Conservation (phyloP, 1,284 basidiomycete species). For the Rhodotorula sp. region DNA sequence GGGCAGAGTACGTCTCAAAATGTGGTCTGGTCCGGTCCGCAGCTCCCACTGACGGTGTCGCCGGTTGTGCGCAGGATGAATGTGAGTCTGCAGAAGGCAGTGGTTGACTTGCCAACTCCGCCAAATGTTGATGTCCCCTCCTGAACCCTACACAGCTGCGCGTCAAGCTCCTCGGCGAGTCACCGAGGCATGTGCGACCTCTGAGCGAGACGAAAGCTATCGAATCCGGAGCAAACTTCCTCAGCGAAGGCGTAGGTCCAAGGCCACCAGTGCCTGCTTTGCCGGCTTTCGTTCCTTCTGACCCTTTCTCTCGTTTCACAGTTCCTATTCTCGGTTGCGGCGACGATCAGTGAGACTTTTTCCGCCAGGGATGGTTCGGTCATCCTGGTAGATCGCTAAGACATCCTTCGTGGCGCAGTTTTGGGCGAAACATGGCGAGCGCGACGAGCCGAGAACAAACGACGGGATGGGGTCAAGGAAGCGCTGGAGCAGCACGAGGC, state of each 20-base stretch:
- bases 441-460: conserved; percentile 19
- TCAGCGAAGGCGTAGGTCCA: conserved; percentile 28
- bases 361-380: too few species aligned
- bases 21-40: too few species aligned
- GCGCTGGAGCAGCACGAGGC: conserved; percentile 22
- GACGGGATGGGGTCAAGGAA: conserved; percentile 32
- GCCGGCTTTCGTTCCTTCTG: too few species aligned
- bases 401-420: conserved; percentile 15
- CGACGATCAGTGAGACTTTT: conserved; percentile 16
- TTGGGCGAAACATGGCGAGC: conserved; percentile 34
- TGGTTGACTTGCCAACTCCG: too few species aligned
- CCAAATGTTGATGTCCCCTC: too few species aligned
- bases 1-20: conserved; percentile 17
- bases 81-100: background rate
- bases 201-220: conserved; percentile 38
- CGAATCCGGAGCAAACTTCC: conserved; percentile 39
- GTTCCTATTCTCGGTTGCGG: conserved; percentile 27
- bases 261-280: rapidly evolving
- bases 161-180: conserved; percentile 33
- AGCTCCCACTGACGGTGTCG: too few species aligned
- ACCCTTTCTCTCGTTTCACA: background rate
- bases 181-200: conserved; percentile 36
- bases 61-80: conserved; percentile 16
- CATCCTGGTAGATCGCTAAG: too few species aligned
- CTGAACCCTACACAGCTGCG: conserved; percentile 17